Base-by-base conservation (phyloP, 176 grass and related monocot species). In the Oryza rufipogon region DNA sequence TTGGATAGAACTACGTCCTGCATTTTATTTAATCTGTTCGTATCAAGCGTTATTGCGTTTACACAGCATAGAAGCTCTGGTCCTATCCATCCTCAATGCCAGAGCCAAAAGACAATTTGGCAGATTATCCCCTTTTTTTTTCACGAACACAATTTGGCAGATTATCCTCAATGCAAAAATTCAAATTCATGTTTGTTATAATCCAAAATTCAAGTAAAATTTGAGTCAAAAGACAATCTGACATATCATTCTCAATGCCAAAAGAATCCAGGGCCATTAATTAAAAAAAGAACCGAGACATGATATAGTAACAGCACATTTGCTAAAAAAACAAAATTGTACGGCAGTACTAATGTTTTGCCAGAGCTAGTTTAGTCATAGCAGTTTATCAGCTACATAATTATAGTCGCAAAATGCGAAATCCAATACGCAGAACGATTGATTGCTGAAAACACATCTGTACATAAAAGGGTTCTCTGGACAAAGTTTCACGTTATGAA, bases 401-500 rank as follows among this genome's bases (percentile, higher is more conserved):
- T 23, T 63, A 9, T 63, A 63, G 71, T 26, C 63, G 8, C 75
- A 69, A 74, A 80, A 78, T 80, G 22, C 60, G 6, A 79, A 79
- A 83, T 48, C 15, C 22, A 79, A 42, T 42, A 68, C 19, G 69
- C 61, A 58, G 28, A 7, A 33, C 16, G 67, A 32, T 46, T 74
- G 47, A 80, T 79, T 33, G 45, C 72, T 61, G 70, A 79, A 45
- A 64, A 65, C 39, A 52, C 28, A 78, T 76, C 84, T 91, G 80
- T 91, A 91, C 89, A 87, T 44, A 48, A 87, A 80, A n/a, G 22
- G 73, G 33, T 67, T 60, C 26, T 8, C 25, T 11, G 13, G 54
- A 20, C 32, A 68, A 80, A 42, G 12, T 7, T 47, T 64, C 41
- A 28, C 51, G 64, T 41, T 12, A 73, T 7, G 14, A 75, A 13